Conservation (phyloP, 768 basidiomycete species). For the Lyophyllum decastes region DNA sequence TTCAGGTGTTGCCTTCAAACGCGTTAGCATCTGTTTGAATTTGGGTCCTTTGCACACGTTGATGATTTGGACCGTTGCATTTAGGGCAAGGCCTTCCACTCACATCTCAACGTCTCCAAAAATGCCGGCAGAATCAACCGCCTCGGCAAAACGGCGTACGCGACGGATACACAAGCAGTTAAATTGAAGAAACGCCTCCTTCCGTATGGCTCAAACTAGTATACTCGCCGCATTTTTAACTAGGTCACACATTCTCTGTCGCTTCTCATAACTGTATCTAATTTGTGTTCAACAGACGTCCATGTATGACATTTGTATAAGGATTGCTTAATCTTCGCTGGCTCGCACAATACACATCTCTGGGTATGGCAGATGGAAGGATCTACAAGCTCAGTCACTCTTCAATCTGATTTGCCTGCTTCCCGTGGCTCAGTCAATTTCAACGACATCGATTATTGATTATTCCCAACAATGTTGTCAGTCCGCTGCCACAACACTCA, state of each 20-base stretch:
- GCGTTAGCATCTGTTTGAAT: constrained; percentile 44
- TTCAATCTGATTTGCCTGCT: too few species aligned
- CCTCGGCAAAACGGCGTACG: constrained; percentile 66
- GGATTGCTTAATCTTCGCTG: not conserved
- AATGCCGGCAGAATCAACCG: constrained; percentile 64
- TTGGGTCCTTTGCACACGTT: not conserved
- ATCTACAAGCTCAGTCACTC: too few species aligned
- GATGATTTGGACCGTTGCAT: not conserved
- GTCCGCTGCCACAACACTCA: too few species aligned
- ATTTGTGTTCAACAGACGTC: constrained; percentile 4
- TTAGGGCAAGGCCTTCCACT: constrained; percentile 71
- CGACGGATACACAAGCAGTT: constrained; percentile 62
- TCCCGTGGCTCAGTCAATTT: too few species aligned
- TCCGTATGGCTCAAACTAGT: constrained; percentile 57
- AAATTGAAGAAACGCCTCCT: constrained; percentile 67
- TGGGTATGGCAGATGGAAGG: too few species aligned
- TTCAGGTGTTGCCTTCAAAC: constrained; percentile 70
- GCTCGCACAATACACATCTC: too few species aligned
- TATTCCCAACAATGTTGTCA: too few species aligned
- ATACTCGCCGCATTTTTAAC: not conserved
- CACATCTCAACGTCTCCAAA: constrained; percentile 74
- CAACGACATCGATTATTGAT: too few species aligned
- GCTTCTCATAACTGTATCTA: not conserved
- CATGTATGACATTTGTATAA: constrained; percentile 4
- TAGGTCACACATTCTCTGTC: not conserved